These are phyloP conservation scores for Asclepias syriaca DNA, from an alignment of 257 asterid genomes.

Conservation along the genomic window DNA sequence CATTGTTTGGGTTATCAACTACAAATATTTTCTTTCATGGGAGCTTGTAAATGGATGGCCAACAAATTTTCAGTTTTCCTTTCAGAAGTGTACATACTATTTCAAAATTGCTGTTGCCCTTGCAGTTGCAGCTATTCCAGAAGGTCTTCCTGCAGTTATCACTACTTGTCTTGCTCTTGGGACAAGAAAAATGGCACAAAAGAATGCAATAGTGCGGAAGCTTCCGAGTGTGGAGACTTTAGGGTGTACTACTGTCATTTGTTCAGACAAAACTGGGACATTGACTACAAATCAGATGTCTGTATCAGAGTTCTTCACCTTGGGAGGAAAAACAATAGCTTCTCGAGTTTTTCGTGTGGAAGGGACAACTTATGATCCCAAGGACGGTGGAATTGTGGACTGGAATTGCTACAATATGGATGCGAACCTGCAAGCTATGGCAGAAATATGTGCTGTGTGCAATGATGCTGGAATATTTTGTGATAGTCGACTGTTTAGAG, in stretches of 20 bases:
- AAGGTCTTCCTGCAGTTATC: constrained; percentile 73
- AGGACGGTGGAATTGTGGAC: constrained; percentile 64
- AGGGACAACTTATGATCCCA: constrained; percentile 71
- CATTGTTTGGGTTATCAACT: constrained; percentile 55
- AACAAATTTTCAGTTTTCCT: constrained; percentile 46
- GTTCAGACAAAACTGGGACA: constrained; percentile 71
- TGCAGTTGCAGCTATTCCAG: constrained; percentile 84
- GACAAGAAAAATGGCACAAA: constrained; percentile 60
- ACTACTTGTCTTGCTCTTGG: constrained; percentile 71
- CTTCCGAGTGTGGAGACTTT: constrained; percentile 72
- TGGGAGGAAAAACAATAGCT: constrained; percentile 35
- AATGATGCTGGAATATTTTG: constrained; percentile 68
- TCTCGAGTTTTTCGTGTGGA: constrained; percentile 40
- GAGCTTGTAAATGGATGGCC: constrained; percentile 55
- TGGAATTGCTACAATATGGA: constrained; percentile 68
- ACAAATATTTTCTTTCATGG: constrained; percentile 59
- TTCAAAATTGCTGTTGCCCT: constrained; percentile 69
- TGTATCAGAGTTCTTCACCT: constrained; percentile 45
- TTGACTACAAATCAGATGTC: constrained; percentile 73
- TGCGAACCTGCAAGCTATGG: constrained; percentile 50
- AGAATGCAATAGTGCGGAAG: constrained; percentile 65
- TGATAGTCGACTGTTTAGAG: constrained; percentile 59
- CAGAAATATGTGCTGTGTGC: constrained; percentile 75
- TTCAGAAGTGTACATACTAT: constrained; percentile 63
- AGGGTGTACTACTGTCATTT: constrained; percentile 72